These are phyloP conservation scores for Grosmannia clavigera DNA, from an alignment of 2,329 filamentous ascomycete genomes.

Conservation along the genomic window DNA sequence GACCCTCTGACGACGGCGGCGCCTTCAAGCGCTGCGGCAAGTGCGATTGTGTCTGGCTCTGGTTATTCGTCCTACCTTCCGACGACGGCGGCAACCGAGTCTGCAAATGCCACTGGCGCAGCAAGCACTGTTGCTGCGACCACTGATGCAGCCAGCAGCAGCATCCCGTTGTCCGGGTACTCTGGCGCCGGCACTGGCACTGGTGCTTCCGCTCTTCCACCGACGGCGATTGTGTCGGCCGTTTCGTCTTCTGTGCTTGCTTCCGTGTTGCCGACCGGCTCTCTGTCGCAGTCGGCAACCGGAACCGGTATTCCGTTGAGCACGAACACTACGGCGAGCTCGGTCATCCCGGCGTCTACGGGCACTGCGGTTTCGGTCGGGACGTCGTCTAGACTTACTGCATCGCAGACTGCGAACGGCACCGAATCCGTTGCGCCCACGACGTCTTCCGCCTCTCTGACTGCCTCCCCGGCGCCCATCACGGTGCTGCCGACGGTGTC, in stretches of 20 bases:
- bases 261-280: background rate
- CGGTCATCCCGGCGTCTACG: background rate
- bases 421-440: background rate
- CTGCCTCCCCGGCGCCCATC: background rate
- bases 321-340: background rate
- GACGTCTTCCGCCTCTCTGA: background rate
- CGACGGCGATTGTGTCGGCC: background rate
- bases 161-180: background rate
- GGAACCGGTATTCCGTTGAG: background rate
- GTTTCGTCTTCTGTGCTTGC: background rate
- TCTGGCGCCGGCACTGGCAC: conserved; percentile 1
- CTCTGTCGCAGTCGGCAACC: background rate
- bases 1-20: background rate
- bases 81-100: background rate
- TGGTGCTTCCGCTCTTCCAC: background rate
- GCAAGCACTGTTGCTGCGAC: background rate
- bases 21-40: background rate
- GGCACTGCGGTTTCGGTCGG: background rate
- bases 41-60: background rate
- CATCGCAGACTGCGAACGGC: background rate
- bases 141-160: background rate
- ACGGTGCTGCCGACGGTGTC: background rate
- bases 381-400: background rate
- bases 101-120: background rate
- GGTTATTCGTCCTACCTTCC: background rate